phyloP scores from a whole-genome alignment of 1,284 basidiomycete genomes.

The Ceratobasidium sp. region DNA sequence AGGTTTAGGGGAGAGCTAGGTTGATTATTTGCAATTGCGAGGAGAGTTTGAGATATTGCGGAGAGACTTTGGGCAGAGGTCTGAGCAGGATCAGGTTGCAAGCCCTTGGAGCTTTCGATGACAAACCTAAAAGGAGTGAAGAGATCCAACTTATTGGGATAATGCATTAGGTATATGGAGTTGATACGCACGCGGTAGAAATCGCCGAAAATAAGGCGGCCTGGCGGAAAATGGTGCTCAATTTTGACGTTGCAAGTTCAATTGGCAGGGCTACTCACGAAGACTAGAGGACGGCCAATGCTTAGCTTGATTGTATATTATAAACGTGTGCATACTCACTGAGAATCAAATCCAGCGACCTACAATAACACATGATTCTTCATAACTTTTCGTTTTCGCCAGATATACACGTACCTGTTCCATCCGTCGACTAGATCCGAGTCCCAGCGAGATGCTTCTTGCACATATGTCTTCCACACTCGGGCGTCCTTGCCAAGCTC shows the following conservation, averaged over 20 bases:
- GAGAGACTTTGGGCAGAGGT: not conserved
- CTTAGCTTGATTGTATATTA: not conserved
- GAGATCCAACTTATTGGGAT: not conserved
- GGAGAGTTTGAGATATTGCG: not conserved
- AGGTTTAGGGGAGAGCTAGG: not conserved
- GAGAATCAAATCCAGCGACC: slow-evolving; percentile 4
- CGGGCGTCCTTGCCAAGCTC: slow-evolving; percentile 21
- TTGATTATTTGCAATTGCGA: not conserved
- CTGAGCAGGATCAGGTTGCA: slow-evolving; percentile 1
- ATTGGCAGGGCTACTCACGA: not conserved
- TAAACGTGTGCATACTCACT: not conserved
- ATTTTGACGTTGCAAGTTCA: too few relatives aligned
- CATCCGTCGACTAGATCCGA: slow-evolving; percentile 19
- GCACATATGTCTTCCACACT: slow-evolving; percentile 31
- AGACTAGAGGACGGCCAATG: not conserved
- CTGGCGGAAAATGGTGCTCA: not conserved
- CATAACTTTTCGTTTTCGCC: not conserved
- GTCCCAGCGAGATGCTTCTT: slow-evolving; percentile 1
- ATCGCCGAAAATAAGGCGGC: slow-evolving; percentile 31
- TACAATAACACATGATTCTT: not conserved
- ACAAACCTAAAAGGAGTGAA: not conserved
- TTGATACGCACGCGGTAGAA: slow-evolving; percentile 4
- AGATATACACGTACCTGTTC: slow-evolving; percentile 6
- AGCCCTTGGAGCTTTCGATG: slow-evolving; percentile 2
- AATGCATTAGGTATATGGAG: not conserved